Percentiles rank a stretch among this genome's conserved stretches.
These are phyloP conservation scores for Capronia epimyces DNA, from an alignment of 2,329 filamentous ascomycete genomes.

Conservation along the genomic window DNA sequence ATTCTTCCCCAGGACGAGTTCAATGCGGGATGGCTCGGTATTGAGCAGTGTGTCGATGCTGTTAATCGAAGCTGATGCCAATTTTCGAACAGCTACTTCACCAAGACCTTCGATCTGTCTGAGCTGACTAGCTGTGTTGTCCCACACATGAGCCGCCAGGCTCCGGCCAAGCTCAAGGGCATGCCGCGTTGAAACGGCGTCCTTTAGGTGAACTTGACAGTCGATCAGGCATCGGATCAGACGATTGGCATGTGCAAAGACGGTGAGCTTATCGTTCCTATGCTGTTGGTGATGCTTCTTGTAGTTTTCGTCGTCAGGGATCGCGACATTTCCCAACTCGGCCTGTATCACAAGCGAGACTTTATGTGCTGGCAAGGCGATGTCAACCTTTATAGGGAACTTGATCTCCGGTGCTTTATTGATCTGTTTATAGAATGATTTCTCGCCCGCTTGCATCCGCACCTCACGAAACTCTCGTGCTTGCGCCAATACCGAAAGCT, in stretches of 20 bases:
- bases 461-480: slow-evolving; percentile 69
- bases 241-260: slow-evolving; percentile 65
- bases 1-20: slow-evolving; percentile 69
- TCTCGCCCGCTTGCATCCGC: slow-evolving; percentile 65
- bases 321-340: slow-evolving; percentile 62
- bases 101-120: slow-evolving; percentile 79
- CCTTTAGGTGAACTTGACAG: slow-evolving; percentile 58
- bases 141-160: slow-evolving; percentile 71
- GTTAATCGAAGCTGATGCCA: slow-evolving; percentile 64
- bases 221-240: slow-evolving; percentile 71
- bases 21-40: slow-evolving; percentile 66
- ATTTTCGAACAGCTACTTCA: slow-evolving; percentile 65
- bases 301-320: slow-evolving; percentile 54
- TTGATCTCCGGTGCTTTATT: slow-evolving; percentile 65
- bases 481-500: slow-evolving; percentile 63
- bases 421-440: slow-evolving; percentile 62
- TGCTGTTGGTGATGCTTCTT: slow-evolving; percentile 46
- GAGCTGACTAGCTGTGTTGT: slow-evolving; percentile 72
- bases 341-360: slow-evolving; percentile 72
- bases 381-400: slow-evolving; percentile 63
- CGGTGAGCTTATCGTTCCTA: slow-evolving; percentile 50
- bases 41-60: slow-evolving; percentile 65
- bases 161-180: slow-evolving; percentile 74
- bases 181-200: slow-evolving; percentile 62
- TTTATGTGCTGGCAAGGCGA: slow-evolving; percentile 65